Conservation (phyloP, 2,329 filamentous ascomycete genomes). For the Westerdykella sp. region DNA sequence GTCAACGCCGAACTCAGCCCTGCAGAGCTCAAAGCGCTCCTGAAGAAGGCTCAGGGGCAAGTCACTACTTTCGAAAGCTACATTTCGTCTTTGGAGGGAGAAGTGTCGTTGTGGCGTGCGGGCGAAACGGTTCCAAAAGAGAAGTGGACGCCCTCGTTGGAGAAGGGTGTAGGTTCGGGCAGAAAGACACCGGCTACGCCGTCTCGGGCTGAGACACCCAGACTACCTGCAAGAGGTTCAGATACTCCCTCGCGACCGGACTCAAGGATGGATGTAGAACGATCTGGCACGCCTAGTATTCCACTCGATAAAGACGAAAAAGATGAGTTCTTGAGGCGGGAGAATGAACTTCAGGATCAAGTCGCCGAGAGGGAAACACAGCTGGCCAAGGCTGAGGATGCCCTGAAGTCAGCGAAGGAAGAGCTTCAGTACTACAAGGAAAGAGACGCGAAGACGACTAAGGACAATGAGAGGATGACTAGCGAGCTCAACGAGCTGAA, state of each 20-base stretch:
- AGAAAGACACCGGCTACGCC: conserved; percentile 46
- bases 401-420: conserved; percentile 74
- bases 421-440: conserved; percentile 82
- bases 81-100: conserved; percentile 73
- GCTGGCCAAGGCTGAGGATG: conserved; percentile 72
- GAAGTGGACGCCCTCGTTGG: conserved; percentile 67
- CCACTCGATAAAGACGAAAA: conserved; percentile 92
- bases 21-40: conserved; percentile 83
- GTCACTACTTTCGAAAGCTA: conserved; percentile 85
- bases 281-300: conserved; percentile 79
- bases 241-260: conserved; percentile 50
- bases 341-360: conserved; percentile 97
- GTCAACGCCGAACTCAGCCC: conserved; percentile 97
- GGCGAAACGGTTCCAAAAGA: conserved; percentile 88
- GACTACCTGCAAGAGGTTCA: conserved; percentile 41
- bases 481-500: conserved; percentile 86
- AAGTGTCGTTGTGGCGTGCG: conserved; percentile 79
- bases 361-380: conserved; percentile 86
- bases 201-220: conserved; percentile 54
- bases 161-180: conserved; percentile 47
- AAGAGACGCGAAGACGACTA: conserved; percentile 72
- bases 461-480: conserved; percentile 82
- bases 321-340: conserved; percentile 87
- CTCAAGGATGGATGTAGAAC: conserved; percentile 63
- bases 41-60: conserved; percentile 88